Evolutionary conservation across 345 rosid genomes (phyloP).

Genomic region (Syzygium jambos): DNA sequence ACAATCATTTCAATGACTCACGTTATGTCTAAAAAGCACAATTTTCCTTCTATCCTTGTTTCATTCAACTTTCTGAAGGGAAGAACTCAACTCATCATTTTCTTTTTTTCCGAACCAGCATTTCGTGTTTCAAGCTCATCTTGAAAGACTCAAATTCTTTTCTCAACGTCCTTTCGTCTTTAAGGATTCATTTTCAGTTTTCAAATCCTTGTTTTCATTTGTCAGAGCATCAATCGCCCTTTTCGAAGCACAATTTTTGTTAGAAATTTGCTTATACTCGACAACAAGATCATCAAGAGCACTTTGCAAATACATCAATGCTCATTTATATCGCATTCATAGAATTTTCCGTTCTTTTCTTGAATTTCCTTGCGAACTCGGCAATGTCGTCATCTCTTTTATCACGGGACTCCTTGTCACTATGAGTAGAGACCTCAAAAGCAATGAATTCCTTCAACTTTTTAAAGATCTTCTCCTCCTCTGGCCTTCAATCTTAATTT

Average conservation of each 20-base stretch:
- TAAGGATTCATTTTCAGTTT: neutral
- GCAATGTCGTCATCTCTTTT: no score
- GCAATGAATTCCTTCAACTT: no score
- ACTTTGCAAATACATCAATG: neutral
- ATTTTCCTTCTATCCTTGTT: neutral
- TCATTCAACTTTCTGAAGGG: neutral
- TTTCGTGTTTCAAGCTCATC: neutral
- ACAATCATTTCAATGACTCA: neutral
- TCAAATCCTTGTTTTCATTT: neutral
- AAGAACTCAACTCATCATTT: neutral
- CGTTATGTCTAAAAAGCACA: neutral
- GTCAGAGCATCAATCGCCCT: neutral
- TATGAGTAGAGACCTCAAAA: no score
- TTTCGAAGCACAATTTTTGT: neutral
- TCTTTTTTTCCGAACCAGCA: neutral
- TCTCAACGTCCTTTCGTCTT: neutral
- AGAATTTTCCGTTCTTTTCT: no score
- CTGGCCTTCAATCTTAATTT: no score
- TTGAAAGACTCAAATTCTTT: neutral
- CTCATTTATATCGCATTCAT: no score
- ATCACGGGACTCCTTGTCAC: no score
- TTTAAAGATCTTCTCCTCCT: no score
- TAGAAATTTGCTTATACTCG: no score
- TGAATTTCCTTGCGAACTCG: no score
- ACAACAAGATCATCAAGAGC: neutral